Evolutionary conservation across 2,329 filamentous ascomycete species (phyloP), one percentile per base, ranked within the genome.

Genomic region (Fusarium nelsonii): DNA sequence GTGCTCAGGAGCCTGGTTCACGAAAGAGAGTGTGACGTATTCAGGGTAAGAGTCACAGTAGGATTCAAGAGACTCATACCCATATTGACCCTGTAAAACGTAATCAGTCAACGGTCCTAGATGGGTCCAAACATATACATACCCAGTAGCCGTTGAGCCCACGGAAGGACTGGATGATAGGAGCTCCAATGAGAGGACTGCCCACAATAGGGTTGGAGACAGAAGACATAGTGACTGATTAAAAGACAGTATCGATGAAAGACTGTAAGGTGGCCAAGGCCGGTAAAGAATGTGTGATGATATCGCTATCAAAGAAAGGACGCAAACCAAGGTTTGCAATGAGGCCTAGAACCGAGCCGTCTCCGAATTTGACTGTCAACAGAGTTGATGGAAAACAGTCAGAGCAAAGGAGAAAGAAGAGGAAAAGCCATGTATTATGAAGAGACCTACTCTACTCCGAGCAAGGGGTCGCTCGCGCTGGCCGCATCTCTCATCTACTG

Each of bases 101-200:
- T 23, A 44, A 28, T 60, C 28, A 63, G 55, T 26, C 30, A 4
- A 26, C 20, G 36, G 14, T 23, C 23, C 34, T 30, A 14, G 18
- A 26, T 20, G 30, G 11, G 6, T 11, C 14, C 11, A n/a, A 26
- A 8, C 30, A 15, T 14, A 30, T 18, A 48, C 76, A 44, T 73
- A 80, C 79, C 79, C 80, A 82, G 73, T 82, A 81, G 30, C 78
- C 78, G 67, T 81, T 81, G n/a, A 81, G 71, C 15, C 74, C 75
- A 36, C 77, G 78, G 48, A 70, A 73, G 33, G 73, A 44, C 45
- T 69, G 64, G 44, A 69, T 58, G 16, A 70, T 58, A 32, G 61
- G 54, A 15, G 36, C 18, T 14, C 51, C 26, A 8, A n/a, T 23
- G 26, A 30, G n/a, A 32, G 10, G 23, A 6, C 6, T 23, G 6